A percentile compares a stretch with the other conserved stretches of the same genome.
These are phyloP conservation scores for Barnettozyma botsteinii DNA, from an alignment of 805 yeast species.

Conservation along the genomic window DNA sequence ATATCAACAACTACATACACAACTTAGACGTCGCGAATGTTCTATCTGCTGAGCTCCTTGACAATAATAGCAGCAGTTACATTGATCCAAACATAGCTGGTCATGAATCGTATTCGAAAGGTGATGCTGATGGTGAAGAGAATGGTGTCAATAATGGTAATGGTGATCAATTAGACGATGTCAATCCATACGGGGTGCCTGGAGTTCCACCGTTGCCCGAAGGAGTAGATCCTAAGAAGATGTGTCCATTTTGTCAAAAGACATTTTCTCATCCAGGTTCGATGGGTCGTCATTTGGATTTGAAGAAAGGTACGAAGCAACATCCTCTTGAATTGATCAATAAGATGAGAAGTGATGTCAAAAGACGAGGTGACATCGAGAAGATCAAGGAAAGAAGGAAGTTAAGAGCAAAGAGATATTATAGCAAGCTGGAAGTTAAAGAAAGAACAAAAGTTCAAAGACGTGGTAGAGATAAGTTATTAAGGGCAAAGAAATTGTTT, in stretches of 20 bases:
- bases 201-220: constrained; percentile 24
- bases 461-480: constrained; percentile 35
- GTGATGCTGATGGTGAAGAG: neutral
- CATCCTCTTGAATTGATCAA: constrained; percentile 49
- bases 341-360: constrained; percentile 41
- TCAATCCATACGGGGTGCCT: constrained; percentile 5
- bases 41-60: constrained; percentile 10
- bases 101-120: too few relatives aligned
- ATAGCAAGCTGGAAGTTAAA: constrained; percentile 42
- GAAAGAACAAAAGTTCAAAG: constrained; percentile 42
- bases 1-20: constrained; percentile 15
- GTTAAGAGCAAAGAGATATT: constrained; percentile 37
- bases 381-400: constrained; percentile 36
- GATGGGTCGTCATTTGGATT: constrained; percentile 54
- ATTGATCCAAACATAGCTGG: constrained; percentile 11
- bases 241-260: constrained; percentile 47
- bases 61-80: constrained; percentile 4
- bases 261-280: constrained; percentile 54
- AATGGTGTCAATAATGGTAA: neutral
- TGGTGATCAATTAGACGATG: neutral
- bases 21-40: constrained; percentile 16
- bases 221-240: constrained; percentile 29
- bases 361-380: constrained; percentile 44
- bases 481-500: constrained; percentile 34
- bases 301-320: constrained; percentile 43